These are phyloP conservation scores for Talaromyces marneffei DNA, from an alignment of 2,329 filamentous ascomycete genomes.

Conservation along the genomic window DNA sequence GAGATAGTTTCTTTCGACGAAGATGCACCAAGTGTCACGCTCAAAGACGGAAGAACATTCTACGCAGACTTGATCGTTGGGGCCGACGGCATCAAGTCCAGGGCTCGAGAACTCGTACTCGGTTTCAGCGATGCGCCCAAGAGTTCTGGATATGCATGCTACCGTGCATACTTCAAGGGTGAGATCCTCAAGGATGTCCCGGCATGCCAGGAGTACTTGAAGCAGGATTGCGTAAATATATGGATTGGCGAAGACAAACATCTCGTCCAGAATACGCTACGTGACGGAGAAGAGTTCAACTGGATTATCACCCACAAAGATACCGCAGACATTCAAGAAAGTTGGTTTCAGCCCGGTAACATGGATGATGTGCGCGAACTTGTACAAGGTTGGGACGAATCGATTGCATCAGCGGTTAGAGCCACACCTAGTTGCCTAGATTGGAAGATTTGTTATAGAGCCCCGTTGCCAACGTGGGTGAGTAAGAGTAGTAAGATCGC, in stretches of 20 bases:
- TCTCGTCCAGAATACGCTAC: conserved; percentile 46
- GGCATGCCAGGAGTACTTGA: conserved; percentile 40
- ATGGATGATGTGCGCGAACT: conserved; percentile 13
- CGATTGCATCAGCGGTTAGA: background rate
- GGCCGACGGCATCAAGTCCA: conserved; percentile 21
- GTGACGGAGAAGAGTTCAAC: conserved; percentile 47
- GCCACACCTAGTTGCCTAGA: conserved; percentile 9
- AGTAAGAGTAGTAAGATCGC: conserved; percentile 13
- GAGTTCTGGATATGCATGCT: conserved; percentile 12
- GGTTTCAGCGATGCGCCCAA: conserved; percentile 12
- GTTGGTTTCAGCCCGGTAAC: conserved; percentile 13
- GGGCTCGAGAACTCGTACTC: conserved; percentile 16
- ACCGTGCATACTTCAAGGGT: conserved; percentile 12
- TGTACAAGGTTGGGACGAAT: conserved; percentile 11
- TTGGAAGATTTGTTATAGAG: conserved; percentile 15
- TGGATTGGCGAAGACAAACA: conserved; percentile 40
- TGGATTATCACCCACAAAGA: conserved; percentile 52
- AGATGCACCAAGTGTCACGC: conserved; percentile 18
- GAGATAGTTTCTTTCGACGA: conserved; percentile 12
- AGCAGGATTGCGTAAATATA: conserved; percentile 45
- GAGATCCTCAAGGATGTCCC: conserved; percentile 11
- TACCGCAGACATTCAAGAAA: conserved; percentile 16
- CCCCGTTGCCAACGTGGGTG: conserved; percentile 9
- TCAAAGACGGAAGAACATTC: conserved; percentile 12
- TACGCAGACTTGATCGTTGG: conserved; percentile 20